phyloP scores from a whole-genome alignment of 805 yeast species.

The Yarrowia alimentaria region DNA sequence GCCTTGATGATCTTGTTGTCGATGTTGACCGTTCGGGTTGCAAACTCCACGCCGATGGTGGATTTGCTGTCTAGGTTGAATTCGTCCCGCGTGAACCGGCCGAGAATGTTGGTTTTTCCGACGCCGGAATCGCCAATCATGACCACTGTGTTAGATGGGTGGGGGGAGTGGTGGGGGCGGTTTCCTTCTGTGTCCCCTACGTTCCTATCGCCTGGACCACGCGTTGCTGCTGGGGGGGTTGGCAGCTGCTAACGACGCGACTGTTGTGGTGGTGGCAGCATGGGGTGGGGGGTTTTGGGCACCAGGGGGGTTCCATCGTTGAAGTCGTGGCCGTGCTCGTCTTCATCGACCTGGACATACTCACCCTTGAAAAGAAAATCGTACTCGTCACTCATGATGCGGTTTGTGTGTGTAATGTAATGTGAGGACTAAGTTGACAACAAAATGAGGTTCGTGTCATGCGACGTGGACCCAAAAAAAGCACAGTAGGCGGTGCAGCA shows the following conservation, averaged over 20 bases:
- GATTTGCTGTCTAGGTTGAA: conserved; percentile 91
- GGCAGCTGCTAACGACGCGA: no score
- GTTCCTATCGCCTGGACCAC: no score
- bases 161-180: neutral
- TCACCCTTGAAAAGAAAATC: conserved; percentile 79
- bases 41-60: conserved; percentile 97
- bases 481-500: neutral
- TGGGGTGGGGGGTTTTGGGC: no score
- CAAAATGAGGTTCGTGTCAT: conserved; percentile 14
- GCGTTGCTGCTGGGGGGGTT: no score
- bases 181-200: conserved; percentile 1
- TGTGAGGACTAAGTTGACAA: conserved; percentile 8
- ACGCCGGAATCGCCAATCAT: conserved; percentile 97
- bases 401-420: conserved; percentile 15
- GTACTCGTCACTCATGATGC: conserved; percentile 62
- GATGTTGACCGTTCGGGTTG: conserved; percentile 89
- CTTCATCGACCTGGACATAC: conserved; percentile 25
- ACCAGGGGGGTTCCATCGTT: no score
- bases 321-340: no score
- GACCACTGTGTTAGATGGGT: conserved; percentile 53
- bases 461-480: neutral
- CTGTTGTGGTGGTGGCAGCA: no score
- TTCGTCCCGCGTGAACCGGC: conserved; percentile 93
- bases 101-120: conserved; percentile 89
- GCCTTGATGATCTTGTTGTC: conserved; percentile 96